Evolutionary conservation across 73 alveolate genomes (phyloP).

Genomic region (Uronychia setigera): DNA sequence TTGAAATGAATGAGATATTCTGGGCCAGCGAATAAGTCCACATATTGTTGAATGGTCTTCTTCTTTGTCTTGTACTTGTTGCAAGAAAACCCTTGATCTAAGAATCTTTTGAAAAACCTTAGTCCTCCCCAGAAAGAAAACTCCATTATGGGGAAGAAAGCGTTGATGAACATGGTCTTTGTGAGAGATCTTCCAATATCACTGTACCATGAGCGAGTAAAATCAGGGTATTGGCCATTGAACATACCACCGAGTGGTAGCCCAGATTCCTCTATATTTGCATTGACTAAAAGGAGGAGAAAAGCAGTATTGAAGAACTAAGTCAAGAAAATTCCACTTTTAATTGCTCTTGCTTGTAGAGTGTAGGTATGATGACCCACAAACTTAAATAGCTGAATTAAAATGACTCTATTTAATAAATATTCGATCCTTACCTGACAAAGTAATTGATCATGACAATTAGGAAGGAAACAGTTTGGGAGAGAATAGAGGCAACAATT

Average conservation of each 20-base stretch:
- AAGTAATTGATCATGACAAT: background rate
- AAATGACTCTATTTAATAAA: background rate
- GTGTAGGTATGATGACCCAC: constrained; percentile 51
- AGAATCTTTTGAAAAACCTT: constrained; percentile 31
- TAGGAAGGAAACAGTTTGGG: background rate
- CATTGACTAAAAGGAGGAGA: constrained; percentile 35
- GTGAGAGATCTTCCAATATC: constrained; percentile 65
- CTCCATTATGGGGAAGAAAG: constrained; percentile 60
- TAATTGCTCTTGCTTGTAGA: constrained; percentile 33
- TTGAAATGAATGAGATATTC: constrained; percentile 70
- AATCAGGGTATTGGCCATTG: constrained; percentile 65
- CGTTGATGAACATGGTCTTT: constrained; percentile 57
- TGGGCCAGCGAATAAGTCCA: constrained; percentile 71
- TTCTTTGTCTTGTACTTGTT: constrained; percentile 41
- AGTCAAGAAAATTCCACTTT: constrained; percentile 33
- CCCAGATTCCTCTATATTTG: constrained; percentile 39
- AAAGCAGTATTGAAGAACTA: constrained; percentile 66
- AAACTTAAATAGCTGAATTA: constrained; percentile 2
- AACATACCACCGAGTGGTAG: constrained; percentile 20
- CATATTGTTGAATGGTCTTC: constrained; percentile 51
- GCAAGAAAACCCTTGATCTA: constrained; percentile 43
- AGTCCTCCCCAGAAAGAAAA: constrained; percentile 42
- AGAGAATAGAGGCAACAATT: background rate
- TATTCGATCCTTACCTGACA: background rate
- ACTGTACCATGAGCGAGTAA: constrained; percentile 65